These are phyloP conservation scores for Curvularia lunata DNA, from an alignment of 2,329 filamentous ascomycete genomes.

Conservation along the genomic window DNA sequence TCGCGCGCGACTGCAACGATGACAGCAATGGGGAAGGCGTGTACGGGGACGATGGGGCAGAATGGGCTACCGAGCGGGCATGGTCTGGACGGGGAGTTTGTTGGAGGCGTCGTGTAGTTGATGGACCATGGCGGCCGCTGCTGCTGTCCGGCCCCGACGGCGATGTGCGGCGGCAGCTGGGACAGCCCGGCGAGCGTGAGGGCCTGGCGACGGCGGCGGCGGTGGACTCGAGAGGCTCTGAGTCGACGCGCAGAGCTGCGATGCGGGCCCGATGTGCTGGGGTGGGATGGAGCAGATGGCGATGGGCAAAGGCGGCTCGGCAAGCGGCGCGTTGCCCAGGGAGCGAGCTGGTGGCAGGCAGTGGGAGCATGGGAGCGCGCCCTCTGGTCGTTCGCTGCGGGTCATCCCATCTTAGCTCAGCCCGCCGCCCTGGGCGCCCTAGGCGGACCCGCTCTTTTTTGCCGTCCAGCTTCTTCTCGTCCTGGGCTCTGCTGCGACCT, in stretches of 20 bases:
- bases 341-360: no score
- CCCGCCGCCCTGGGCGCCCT: neutral
- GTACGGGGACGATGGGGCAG: conserved; percentile 8
- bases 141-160: conserved; percentile 24
- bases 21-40: conserved; percentile 9
- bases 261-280: neutral
- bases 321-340: conserved; percentile 8
- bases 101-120: conserved; percentile 21
- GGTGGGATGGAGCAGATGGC: neutral
- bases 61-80: conserved; percentile 30
- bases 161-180: conserved; percentile 9
- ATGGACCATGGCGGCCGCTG: conserved; percentile 40
- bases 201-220: neutral
- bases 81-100: conserved; percentile 30
- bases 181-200: neutral
- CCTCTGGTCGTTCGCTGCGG: neutral
- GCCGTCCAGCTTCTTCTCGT: conserved; percentile 5
- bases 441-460: conserved; percentile 12
- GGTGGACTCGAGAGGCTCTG: neutral
- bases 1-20: conserved; percentile 23
- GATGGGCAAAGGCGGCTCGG: conserved; percentile 4
- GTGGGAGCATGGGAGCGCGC: neutral
- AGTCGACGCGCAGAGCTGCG: neutral
- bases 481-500: neutral
- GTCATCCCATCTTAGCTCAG: conserved; percentile 1